These are phyloP conservation scores for Pistacia atlantica DNA, from an alignment of 345 rosid species.

Conservation along the genomic window DNA sequence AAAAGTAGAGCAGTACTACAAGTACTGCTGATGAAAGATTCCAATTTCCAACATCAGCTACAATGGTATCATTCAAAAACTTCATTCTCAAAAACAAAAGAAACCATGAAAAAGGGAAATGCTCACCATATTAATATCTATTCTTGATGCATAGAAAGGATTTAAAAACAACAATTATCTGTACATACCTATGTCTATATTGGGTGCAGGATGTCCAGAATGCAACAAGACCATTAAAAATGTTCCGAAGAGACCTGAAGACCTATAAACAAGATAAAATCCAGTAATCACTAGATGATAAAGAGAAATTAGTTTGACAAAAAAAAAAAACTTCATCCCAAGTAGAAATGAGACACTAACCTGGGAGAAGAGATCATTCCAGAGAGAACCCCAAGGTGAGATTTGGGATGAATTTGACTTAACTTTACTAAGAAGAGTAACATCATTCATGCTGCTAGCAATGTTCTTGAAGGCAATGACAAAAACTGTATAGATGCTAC, in stretches of 20 bases:
- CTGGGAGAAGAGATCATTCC: slow-evolving; percentile 23
- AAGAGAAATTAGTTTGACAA: neutral
- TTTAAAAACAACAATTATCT: neutral
- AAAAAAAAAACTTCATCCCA: neutral
- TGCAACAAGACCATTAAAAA: slow-evolving; percentile 18
- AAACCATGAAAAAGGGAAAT: too few species aligned
- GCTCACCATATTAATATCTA: neutral
- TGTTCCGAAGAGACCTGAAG: slow-evolving; percentile 20
- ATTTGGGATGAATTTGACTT: slow-evolving; percentile 14
- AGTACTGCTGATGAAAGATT: too few species aligned
- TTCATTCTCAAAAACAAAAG: too few species aligned
- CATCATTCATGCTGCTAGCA: slow-evolving; percentile 1
- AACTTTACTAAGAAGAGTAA: slow-evolving; percentile 2
- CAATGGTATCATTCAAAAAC: too few species aligned
- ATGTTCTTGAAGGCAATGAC: neutral
- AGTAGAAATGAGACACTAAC: slow-evolving; percentile 1
- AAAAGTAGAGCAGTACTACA: too few species aligned
- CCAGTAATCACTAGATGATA: neutral
- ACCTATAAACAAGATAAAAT: slow-evolving; percentile 14
- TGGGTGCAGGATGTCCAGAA: slow-evolving; percentile 24
- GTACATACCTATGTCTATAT: slow-evolving; percentile 25
- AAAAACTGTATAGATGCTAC: slow-evolving; percentile 8
- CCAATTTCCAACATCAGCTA: too few species aligned
- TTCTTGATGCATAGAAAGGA: neutral
- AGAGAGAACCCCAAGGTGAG: slow-evolving; percentile 23